Evolutionary conservation across 805 yeast genomes (phyloP).

Genomic region (Yarrowia sp.): DNA sequence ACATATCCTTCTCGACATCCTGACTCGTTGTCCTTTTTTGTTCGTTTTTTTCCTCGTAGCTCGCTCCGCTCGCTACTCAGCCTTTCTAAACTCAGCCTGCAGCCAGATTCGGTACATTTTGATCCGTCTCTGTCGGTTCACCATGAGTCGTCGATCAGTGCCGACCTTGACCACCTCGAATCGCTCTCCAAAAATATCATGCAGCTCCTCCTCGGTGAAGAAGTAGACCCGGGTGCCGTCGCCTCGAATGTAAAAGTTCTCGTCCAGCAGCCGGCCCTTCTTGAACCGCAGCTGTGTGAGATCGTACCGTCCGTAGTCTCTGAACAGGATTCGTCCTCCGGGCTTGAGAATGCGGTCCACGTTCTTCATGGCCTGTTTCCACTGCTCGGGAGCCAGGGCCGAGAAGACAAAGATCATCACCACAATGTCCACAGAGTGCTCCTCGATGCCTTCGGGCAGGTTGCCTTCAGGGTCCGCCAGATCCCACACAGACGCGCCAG

Average conservation of each 20-base stretch:
- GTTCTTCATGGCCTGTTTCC: slow-evolving; percentile 81
- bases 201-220: slow-evolving; percentile 91
- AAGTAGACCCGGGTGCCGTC: slow-evolving; percentile 98
- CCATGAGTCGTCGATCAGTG: slow-evolving; percentile 87
- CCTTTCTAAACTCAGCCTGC: slow-evolving; percentile 77
- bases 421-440: slow-evolving; percentile 83
- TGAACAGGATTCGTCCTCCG: slow-evolving; percentile 85
- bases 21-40: too few species aligned
- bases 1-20: too few species aligned
- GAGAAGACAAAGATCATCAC: slow-evolving; percentile 96
- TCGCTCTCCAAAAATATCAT: slow-evolving; percentile 68
- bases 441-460: slow-evolving; percentile 85
- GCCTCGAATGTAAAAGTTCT: slow-evolving; percentile 94
- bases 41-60: too few species aligned
- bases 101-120: slow-evolving; percentile 98
- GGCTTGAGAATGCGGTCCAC: slow-evolving; percentile 80
- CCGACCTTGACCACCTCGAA: slow-evolving; percentile 80
- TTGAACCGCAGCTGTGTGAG: slow-evolving; percentile 94
- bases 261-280: slow-evolving; percentile 83
- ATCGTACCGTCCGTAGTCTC: slow-evolving; percentile 97
- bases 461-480: slow-evolving; percentile 74
- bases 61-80: neutral
- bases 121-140: slow-evolving; percentile 87
- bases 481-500: slow-evolving; percentile 94
- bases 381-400: slow-evolving; percentile 90